Evolutionary conservation across 1,284 basidiomycete species (phyloP).

Genomic region (Ganoderma sp.): DNA sequence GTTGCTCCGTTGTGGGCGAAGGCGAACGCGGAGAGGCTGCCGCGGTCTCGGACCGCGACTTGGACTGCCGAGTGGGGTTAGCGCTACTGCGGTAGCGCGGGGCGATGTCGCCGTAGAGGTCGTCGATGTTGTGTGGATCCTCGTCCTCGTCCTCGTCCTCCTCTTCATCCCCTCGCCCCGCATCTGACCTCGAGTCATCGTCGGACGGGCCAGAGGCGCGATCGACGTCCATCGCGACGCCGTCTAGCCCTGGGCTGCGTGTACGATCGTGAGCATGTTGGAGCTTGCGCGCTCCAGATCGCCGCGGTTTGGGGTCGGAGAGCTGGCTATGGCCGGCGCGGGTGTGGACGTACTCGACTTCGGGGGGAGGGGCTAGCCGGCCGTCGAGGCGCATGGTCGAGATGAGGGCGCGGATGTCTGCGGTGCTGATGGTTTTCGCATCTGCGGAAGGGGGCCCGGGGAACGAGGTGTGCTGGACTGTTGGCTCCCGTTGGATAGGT

Average conservation of each 20-base stretch:
- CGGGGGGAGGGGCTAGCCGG: conserved; percentile 24
- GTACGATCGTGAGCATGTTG: not conserved
- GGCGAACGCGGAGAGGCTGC: not conserved
- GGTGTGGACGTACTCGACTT: conserved; percentile 17
- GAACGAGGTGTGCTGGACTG: not conserved
- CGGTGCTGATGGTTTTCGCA: not conserved
- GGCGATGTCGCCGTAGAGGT: conserved; percentile 26
- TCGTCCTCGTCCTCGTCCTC: too few species aligned
- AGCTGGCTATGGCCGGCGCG: not conserved
- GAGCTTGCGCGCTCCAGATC: not conserved
- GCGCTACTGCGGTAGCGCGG: conserved; percentile 10
- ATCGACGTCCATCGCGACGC: conserved; percentile 14
- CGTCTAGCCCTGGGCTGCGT: conserved; percentile 14
- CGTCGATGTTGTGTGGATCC: conserved; percentile 24
- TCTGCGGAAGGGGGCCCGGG: not conserved
- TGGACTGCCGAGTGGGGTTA: not conserved
- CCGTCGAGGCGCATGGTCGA: conserved; percentile 23
- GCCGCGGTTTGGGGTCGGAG: not conserved
- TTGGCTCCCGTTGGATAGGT: not conserved
- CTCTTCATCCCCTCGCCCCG: not conserved
- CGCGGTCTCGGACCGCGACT: not conserved
- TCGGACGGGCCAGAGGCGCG: not conserved
- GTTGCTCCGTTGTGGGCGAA: not conserved
- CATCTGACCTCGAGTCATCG: not conserved
- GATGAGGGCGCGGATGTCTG: conserved; percentile 21